Base-by-base conservation (phyloP, 805 yeast species). In the Starmerella geochares region DNA sequence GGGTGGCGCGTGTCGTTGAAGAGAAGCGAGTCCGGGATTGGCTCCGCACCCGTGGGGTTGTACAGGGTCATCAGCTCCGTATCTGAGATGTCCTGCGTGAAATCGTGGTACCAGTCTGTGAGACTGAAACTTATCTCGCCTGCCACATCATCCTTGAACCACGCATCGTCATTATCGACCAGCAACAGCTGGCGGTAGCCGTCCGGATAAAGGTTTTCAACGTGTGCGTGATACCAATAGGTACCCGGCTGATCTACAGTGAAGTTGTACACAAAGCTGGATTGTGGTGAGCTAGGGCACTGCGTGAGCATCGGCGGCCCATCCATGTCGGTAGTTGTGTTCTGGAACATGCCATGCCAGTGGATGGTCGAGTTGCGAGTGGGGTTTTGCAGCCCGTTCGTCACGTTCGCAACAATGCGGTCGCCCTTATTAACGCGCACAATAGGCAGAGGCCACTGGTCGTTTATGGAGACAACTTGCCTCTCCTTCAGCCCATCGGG, bases 21-120 rank as follows among this genome's bases (percentile, higher is more conserved):
- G 60, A 92, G 74, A 58, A 83, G 67, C 64, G 75, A 72, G 57
- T 84, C 83, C 8, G 98, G 98, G 58, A 92, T 80, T 46, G 98
- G 98, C 70, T 92, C 98, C 39, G 97, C 96, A 62, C 98, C 98
- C 9, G 96, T 86, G 52, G 98, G 98, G 68, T 92, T 92, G 71
- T 73, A 80, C 54, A 80, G 65, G 57, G 70, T 77, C 71, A 87
- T 63, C 70, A 92, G 88, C 32, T 59, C 51, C 16, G 73, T 69
- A 19, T 65, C 58, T 4, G 55, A 37, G 55, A 72, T 68, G 57
- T 83, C 70, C 33, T 67, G 77, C 28, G 81, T 72, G 46, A 67
- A 65, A 41, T 74, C 73, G 65, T 86, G 95, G 70, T 92, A 92
- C 94, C 96, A 88, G 62, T 92, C 98, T 43, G 83, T 71, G 38